Evolutionary conservation across 352 stramenopile species (phyloP).

Genomic region (Elongisporangium prolatum): DNA sequence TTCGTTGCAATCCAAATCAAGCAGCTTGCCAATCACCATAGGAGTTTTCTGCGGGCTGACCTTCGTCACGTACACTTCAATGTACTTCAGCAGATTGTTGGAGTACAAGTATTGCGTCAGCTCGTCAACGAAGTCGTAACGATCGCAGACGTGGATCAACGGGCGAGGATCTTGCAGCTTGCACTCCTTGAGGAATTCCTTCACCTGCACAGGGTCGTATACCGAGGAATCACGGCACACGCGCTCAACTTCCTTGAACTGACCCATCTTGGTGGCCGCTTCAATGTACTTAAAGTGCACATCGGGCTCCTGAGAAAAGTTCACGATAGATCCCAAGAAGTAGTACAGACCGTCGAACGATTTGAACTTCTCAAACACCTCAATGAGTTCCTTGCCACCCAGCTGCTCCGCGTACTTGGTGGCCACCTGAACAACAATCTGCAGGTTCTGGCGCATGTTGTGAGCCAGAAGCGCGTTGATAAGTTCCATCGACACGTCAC

Average conservation of each 20-base stretch:
- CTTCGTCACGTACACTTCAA: slow-evolving; percentile 99
- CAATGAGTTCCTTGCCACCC: slow-evolving; percentile 92
- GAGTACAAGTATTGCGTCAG: slow-evolving; percentile 99
- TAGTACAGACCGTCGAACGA: slow-evolving; percentile 98
- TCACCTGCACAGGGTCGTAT: slow-evolving; percentile 98
- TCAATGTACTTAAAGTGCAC: slow-evolving; percentile 99
- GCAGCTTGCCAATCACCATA: slow-evolving; percentile 98
- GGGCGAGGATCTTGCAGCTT: slow-evolving; percentile 98
- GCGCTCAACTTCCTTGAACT: slow-evolving; percentile 99
- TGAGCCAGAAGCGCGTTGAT: slow-evolving; percentile 98
- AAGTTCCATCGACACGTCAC: slow-evolving; percentile 96
- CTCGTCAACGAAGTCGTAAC: slow-evolving; percentile 99
- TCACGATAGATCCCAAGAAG: slow-evolving; percentile 98
- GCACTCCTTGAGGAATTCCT: slow-evolving; percentile 99
- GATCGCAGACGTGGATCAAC: slow-evolving; percentile 99
- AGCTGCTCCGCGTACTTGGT: slow-evolving; percentile 94
- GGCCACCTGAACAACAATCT: slow-evolving; percentile 98
- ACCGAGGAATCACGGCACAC: slow-evolving; percentile 99
- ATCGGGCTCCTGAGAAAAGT: slow-evolving; percentile 96
- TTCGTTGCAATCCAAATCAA: slow-evolving; percentile 98
- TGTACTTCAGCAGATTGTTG: slow-evolving; percentile 99
- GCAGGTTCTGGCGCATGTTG: slow-evolving; percentile 97
- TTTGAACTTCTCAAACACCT: slow-evolving; percentile 99
- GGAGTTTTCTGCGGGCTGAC: slow-evolving; percentile 97
- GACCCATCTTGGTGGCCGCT: slow-evolving; percentile 98